Base-by-base conservation (phyloP, 1,139 yeast species). In the Blastobotrys malaysiensis region DNA sequence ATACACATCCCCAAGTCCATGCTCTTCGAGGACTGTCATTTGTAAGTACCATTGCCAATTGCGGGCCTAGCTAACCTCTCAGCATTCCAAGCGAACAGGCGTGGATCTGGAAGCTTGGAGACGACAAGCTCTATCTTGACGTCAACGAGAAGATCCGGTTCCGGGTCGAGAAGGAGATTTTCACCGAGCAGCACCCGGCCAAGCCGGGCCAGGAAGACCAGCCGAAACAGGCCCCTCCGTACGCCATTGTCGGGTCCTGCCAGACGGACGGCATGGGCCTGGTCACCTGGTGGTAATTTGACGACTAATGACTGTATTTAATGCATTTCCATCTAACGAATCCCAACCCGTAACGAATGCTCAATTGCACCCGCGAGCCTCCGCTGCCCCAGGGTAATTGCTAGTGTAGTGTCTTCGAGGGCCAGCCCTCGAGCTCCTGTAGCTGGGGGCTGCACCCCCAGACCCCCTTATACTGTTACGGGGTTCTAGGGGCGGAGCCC, bases 181-280 rank as follows among this genome's bases (percentile, higher is more conserved):
- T 91, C 69, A 84, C 84, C 43, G 88, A 88, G 67, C 84, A 86
- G 49, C 86, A 86, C 66, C 96, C 96, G 31, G 81, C 80, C 60
- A 80, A 84, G 13, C 87, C 88, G 27, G 75, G 74, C 57, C 81
- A 78, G 52, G 70, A 71, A 20, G 76, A 73, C 45, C 73, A 70
- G 44, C 71, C 69, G 47, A 55, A 57, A 9, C 66, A 66, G 46
- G 62, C 55, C 58, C 93, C 97, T 16, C 87, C 96, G 1, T 90
- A 88, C 69, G 88, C 90, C 11, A 73, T 93, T 36, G 71, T 87
- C 36, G 97, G 95, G n/a, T 86, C 96, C 53, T 90, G 97, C 69
- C 97, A 90, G 68, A 82, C 88, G 3, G 97, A 89, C 64, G 99
- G 99, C 48, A 88, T 89, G 95, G 99, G 99, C 4, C 82, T 95